Base-by-base conservation (phyloP, 768 basidiomycete genomes). In the Pluteus cervinus region DNA sequence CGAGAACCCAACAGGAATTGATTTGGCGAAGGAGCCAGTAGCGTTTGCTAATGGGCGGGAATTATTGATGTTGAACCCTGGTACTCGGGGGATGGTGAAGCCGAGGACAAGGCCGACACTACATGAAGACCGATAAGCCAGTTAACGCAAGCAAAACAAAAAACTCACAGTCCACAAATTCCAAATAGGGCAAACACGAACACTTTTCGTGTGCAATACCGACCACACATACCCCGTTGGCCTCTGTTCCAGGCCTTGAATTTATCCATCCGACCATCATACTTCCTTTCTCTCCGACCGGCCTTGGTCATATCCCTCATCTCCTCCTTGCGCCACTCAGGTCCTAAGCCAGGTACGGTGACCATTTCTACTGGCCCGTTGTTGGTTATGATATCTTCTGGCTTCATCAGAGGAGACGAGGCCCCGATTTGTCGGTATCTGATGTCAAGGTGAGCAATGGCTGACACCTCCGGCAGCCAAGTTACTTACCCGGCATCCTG, bases 311-410 rank as follows among this genome's bases (percentile, higher is more conserved):
- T 84, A 24, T 73, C 72, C 33, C 71, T 73, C 57, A 96, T 60
- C 55, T 97, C 92, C 14, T 72, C 64, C 34, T 79, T 77, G 17
- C 73, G 73, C 92, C 92, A 97, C 62, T 97, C 92, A 0, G 92
- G 65, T 14, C 92, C 92, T 3, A 97, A 69, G 2, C 86, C 86
- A 3, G 92, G 92, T 0, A 96, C 89, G 1, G 92, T 94, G 29
- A 94, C 83, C 57, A 93, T 69, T 59, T 97, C 92, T 16, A 91
- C 86, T 3, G 75, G 77, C 7, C 66, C 66, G 4, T 49, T 39
- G 12, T n/a, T n/a, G n/a, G n/a, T n/a, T n/a, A 37, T 45, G 15
- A 42, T 48, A 42, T 31, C 46, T 42, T 42, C 36, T 37, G 51
- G 38, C 8, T 29, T 32, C 7, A 20, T 9, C 35, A 36, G 42